These are phyloP conservation scores for Sphenostylis stenocarpa DNA, from an alignment of 306 rosid genomes.

Conservation along the genomic window DNA sequence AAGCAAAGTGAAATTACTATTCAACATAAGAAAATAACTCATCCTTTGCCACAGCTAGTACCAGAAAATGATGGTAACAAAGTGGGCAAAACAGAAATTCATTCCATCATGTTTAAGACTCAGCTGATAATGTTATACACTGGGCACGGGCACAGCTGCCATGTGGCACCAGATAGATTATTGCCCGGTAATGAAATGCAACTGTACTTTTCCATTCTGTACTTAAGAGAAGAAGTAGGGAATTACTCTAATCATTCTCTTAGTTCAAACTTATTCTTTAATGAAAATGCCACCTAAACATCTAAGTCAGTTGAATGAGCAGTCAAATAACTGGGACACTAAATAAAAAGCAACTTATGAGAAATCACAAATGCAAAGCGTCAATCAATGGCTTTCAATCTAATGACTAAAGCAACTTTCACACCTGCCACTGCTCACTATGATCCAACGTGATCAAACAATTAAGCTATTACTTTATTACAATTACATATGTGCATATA, in stretches of 20 bases:
- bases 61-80: neutral
- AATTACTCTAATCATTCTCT: neutral
- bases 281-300: neutral
- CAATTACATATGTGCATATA: neutral
- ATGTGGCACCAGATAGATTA: neutral
- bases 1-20: slow-evolving; percentile 8
- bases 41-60: neutral
- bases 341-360: neutral
- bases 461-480: neutral
- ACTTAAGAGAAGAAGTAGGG: neutral
- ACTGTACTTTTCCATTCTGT: neutral
- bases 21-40: neutral
- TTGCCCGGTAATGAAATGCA: neutral
- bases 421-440: slow-evolving; percentile 20
- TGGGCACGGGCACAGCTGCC: neutral
- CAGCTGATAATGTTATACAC: neutral
- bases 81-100: slow-evolving; percentile 19
- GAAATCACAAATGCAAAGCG: neutral
- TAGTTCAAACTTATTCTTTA: neutral
- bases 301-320: neutral
- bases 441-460: slow-evolving; percentile 1
- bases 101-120: neutral
- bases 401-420: neutral
- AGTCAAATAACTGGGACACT: neutral
- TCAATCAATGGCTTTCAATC: slow-evolving; percentile 18